Conservation (phyloP, 768 basidiomycete species). For the Termitomyces sp. region DNA sequence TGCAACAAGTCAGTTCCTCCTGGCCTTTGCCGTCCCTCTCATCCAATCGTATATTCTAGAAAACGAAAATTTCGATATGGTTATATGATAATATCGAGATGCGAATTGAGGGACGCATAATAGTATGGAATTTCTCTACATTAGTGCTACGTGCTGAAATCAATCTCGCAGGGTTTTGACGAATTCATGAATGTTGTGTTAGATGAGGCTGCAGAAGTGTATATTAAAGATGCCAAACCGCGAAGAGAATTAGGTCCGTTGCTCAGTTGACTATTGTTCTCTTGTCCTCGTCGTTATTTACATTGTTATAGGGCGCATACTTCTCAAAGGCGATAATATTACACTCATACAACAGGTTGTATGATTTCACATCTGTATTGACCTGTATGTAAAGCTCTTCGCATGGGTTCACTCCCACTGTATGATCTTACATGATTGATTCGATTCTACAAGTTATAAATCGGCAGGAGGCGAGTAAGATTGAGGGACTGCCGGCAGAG, state of each 20-base stretch:
- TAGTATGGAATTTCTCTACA: conserved; percentile 53
- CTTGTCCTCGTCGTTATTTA: not conserved
- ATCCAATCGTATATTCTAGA: conserved; percentile 28
- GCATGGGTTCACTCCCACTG: not conserved
- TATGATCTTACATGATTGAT: conserved; percentile 9
- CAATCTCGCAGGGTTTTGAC: conserved; percentile 82
- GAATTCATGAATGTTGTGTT: conserved; percentile 99
- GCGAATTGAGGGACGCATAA: conserved; percentile 93
- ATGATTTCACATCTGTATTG: conserved; percentile 16
- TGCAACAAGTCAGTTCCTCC: conserved; percentile 61
- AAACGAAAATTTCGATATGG: conserved; percentile 87
- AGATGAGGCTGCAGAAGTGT: conserved; percentile 91
- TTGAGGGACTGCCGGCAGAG: conserved; percentile 76
- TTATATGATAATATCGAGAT: conserved; percentile 95
- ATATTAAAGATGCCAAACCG: conserved; percentile 84
- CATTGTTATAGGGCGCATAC: conserved; percentile 68
- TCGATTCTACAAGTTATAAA: conserved; percentile 69
- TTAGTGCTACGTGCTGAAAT: not conserved
- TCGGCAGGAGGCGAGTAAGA: conserved; percentile 65
- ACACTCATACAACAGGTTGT: conserved; percentile 84
- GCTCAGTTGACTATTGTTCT: not conserved
- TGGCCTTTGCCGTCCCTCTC: conserved; percentile 3
- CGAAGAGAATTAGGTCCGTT: conserved; percentile 74
- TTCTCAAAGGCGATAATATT: conserved; percentile 97
- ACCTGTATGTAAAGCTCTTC: conserved; percentile 7